These are phyloP conservation scores for Farysia itapuensis DNA, from an alignment of 1,284 basidiomycete species.

Conservation along the genomic window DNA sequence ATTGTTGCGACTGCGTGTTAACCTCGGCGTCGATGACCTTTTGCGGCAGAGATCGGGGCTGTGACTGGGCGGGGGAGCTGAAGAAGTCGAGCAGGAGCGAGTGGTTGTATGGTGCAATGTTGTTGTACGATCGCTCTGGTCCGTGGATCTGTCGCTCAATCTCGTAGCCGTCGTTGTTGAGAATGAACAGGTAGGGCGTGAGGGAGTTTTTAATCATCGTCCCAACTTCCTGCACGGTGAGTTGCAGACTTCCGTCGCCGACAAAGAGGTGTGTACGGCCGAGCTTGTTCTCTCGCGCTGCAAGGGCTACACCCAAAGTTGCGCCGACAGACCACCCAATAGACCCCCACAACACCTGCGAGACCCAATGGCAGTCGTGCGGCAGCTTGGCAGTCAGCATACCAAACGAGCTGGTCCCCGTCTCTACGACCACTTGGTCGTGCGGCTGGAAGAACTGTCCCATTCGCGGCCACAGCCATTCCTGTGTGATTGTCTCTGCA, in stretches of 20 bases:
- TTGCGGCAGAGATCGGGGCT: background rate
- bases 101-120: constrained; percentile 43
- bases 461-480: constrained; percentile 78
- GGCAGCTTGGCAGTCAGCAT: constrained; percentile 35
- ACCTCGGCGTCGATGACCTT: background rate
- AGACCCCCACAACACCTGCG: constrained; percentile 73
- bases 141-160: constrained; percentile 82
- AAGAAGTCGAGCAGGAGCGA: constrained; percentile 40
- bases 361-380: constrained; percentile 50
- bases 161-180: constrained; percentile 77
- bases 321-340: constrained; percentile 83
- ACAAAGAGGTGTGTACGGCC: constrained; percentile 78
- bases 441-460: constrained; percentile 72
- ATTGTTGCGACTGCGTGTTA: no score
- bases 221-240: constrained; percentile 67
- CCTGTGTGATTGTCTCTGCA: constrained; percentile 40
- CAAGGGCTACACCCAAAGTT: constrained; percentile 72
- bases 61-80: constrained; percentile 2
- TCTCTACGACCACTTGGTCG: constrained; percentile 51
- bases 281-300: constrained; percentile 68
- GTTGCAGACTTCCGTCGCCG: constrained; percentile 67
- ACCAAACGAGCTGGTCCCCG: constrained; percentile 47
- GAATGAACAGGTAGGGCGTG: constrained; percentile 77
- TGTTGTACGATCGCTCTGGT: constrained; percentile 61
- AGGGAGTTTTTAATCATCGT: constrained; percentile 73